These are phyloP conservation scores for Marasmius sp. DNA, from an alignment of 1,284 basidiomycete species.

Conservation along the genomic window DNA sequence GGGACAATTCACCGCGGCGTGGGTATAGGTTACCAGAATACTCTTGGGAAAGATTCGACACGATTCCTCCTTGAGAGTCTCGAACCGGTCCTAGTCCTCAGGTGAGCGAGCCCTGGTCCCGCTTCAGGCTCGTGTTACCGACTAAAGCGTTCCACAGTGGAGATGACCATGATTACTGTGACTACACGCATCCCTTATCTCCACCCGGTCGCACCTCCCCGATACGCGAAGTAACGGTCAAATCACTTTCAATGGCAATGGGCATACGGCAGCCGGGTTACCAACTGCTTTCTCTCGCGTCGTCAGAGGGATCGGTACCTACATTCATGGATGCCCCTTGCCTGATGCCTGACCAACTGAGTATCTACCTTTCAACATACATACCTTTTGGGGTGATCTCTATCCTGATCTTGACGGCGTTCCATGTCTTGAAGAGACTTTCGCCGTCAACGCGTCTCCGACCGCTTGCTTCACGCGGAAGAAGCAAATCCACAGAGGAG, in stretches of 20 bases:
- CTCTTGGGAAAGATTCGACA: constrained; percentile 71
- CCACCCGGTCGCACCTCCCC: constrained; percentile 23
- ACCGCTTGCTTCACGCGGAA: background rate
- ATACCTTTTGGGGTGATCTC: constrained; percentile 45
- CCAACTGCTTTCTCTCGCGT: constrained; percentile 75
- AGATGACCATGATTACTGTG: constrained; percentile 90
- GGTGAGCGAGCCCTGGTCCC: constrained; percentile 41
- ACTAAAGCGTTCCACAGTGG: constrained; percentile 47
- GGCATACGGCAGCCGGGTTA: constrained; percentile 80
- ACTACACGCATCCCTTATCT: constrained; percentile 57
- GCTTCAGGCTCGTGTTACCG: background rate
- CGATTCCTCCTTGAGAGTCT: constrained; percentile 67
- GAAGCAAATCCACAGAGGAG: background rate
- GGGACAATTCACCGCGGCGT: constrained; percentile 73
- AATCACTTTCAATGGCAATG: constrained; percentile 81
- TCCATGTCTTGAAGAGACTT: constrained; percentile 24
- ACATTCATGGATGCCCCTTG: constrained; percentile 57
- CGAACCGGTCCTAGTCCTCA: constrained; percentile 69
- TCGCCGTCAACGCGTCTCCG: constrained; percentile 9
- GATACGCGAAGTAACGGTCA: constrained; percentile 77
- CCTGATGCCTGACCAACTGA: constrained; percentile 66
- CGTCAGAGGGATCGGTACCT: constrained; percentile 35
- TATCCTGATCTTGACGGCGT: constrained; percentile 35
- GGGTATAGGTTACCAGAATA: constrained; percentile 83
- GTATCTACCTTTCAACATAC: constrained; percentile 44